Evolutionary conservation across 495 filamentous ascomycete species (phyloP).

Genomic region (Aspergillus olivimuriae): DNA sequence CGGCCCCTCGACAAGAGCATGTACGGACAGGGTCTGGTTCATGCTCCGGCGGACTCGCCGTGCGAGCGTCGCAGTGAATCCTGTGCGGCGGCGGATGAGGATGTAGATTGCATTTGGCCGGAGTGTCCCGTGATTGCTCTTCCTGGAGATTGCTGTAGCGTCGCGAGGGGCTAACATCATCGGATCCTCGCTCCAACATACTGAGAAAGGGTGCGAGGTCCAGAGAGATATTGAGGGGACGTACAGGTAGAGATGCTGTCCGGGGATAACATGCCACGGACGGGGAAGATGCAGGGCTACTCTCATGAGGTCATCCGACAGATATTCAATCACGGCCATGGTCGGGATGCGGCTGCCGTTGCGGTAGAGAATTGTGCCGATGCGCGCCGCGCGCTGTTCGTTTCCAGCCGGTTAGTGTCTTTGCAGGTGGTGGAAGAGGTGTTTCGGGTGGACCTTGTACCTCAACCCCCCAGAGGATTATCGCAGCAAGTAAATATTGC

Average conservation of each 20-base stretch:
- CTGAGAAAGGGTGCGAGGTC: constrained; percentile 40
- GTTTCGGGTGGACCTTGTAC: background rate
- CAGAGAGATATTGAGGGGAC: constrained; percentile 59
- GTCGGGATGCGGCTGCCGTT: constrained; percentile 26
- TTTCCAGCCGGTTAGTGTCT: constrained; percentile 1
- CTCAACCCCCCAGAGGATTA: constrained; percentile 45
- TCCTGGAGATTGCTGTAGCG: too few relatives aligned
- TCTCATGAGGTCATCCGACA: constrained; percentile 28
- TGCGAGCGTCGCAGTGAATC: constrained; percentile 60
- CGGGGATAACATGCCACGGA: constrained; percentile 62
- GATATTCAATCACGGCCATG: constrained; percentile 20
- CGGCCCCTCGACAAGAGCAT: constrained; percentile 61
- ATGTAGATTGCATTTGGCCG: too few relatives aligned
- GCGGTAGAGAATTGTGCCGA: constrained; percentile 53
- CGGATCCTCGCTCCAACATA: constrained; percentile 28
- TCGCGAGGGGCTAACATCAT: background rate
- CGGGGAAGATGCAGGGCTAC: constrained; percentile 58
- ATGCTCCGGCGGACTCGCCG: constrained; percentile 45
- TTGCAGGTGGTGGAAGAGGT: background rate
- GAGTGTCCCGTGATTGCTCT: too few relatives aligned
- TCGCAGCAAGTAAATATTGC: constrained; percentile 42
- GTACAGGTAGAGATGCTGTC: constrained; percentile 66
- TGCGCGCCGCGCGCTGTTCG: constrained; percentile 42
- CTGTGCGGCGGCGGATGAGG: constrained; percentile 61
- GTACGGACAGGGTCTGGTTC: constrained; percentile 31